Conservation (phyloP, 2,329 filamentous ascomycete species). For the Colletotrichum kahawae region DNA sequence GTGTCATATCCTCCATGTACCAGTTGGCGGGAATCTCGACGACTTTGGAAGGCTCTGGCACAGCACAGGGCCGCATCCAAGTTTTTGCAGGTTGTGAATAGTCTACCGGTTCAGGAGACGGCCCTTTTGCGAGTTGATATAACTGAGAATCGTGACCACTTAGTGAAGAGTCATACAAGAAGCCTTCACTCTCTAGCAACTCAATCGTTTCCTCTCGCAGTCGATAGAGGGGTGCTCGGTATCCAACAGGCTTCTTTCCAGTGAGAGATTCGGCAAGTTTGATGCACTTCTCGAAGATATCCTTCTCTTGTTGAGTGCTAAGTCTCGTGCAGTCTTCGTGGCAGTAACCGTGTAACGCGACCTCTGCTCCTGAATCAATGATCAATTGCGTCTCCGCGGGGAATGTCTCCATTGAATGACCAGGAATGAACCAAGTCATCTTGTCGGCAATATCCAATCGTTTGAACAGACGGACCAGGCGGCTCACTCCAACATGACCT, state of each 20-base stretch:
- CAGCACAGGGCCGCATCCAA: slow-evolving; percentile 48
- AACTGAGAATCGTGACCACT: slow-evolving; percentile 50
- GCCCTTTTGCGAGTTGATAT: slow-evolving; percentile 43
- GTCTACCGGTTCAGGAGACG: slow-evolving; percentile 41
- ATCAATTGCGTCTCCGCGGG: slow-evolving; percentile 45
- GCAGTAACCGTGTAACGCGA: slow-evolving; percentile 54
- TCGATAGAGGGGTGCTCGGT: slow-evolving; percentile 54
- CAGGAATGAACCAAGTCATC: slow-evolving; percentile 57
- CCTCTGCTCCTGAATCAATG: slow-evolving; percentile 46
- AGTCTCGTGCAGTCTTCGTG: slow-evolving; percentile 50
- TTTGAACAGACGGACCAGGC: slow-evolving; percentile 50
- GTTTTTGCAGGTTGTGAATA: slow-evolving; percentile 40
- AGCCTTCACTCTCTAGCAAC: slow-evolving; percentile 46
- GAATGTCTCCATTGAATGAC: slow-evolving; percentile 54
- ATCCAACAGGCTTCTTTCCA: slow-evolving; percentile 47
- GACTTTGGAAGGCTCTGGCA: slow-evolving; percentile 27
- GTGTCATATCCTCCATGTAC: slow-evolving; percentile 56
- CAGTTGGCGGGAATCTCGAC: slow-evolving; percentile 54
- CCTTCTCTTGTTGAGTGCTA: slow-evolving; percentile 48
- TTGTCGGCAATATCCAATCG: slow-evolving; percentile 49
- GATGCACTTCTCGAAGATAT: slow-evolving; percentile 45
- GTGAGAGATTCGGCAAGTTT: slow-evolving; percentile 41
- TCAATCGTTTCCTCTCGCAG: slow-evolving; percentile 48
- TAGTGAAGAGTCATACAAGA: slow-evolving; percentile 50
- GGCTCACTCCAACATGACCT: slow-evolving; percentile 53